phyloP scores from a whole-genome alignment of 495 filamentous ascomycete genomes.

The Ramalina intermedia region DNA sequence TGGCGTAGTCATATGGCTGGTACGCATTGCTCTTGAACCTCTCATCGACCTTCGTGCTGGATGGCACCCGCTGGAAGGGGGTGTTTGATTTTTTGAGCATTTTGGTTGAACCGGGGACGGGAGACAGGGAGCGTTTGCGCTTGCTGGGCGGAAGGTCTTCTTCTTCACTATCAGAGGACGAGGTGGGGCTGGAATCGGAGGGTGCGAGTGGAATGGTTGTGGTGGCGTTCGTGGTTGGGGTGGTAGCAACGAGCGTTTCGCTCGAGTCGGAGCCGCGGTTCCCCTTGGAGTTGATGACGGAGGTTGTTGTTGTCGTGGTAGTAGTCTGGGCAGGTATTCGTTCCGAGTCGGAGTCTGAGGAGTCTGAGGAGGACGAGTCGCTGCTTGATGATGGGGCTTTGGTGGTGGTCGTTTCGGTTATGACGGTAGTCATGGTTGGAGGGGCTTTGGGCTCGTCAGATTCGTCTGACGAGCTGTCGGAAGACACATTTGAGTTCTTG shows the following conservation, averaged over 20 bases:
- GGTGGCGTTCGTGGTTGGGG: not conserved
- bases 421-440: too few species aligned
- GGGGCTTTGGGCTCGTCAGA: too few species aligned
- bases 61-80: conserved; percentile 16
- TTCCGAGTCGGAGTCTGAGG: conserved; percentile 15
- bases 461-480: too few species aligned
- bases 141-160: conserved; percentile 27
- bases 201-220: conserved; percentile 17
- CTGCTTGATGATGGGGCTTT: conserved; percentile 24
- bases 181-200: conserved; percentile 26
- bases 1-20: conserved; percentile 71
- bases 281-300: too few species aligned
- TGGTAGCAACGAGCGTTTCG: conserved; percentile 11
- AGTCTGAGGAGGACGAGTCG: conserved; percentile 19
- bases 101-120: conserved; percentile 25
- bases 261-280: conserved; percentile 17
- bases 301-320: too few species aligned
- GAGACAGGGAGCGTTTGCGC: conserved; percentile 25
- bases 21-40: conserved; percentile 55
- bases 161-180: conserved; percentile 21
- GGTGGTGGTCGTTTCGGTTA: not conserved
- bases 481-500: too few species aligned
- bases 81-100: conserved; percentile 39
- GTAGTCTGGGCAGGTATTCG: too few species aligned
- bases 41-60: conserved; percentile 31